phyloP scores from a whole-genome alignment of 495 filamentous ascomycete species.

The Talaromyces proteolyticus region DNA sequence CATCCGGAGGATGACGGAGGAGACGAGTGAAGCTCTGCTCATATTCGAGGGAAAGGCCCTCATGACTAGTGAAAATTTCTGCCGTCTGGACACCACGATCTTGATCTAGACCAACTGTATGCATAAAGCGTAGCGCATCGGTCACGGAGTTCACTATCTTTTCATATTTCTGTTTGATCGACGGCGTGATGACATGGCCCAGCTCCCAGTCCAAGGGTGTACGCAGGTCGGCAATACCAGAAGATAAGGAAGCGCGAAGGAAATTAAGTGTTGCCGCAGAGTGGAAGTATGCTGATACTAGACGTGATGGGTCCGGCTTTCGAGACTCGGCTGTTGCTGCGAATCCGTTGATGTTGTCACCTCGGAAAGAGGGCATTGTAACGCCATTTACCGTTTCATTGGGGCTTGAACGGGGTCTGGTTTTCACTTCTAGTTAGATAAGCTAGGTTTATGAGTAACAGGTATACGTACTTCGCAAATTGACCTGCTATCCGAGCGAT shows the following conservation, averaged over 20 bases:
- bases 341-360: slow-evolving; percentile 94
- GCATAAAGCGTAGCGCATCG: slow-evolving; percentile 92
- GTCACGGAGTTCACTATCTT: slow-evolving; percentile 77
- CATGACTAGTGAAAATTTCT: slow-evolving; percentile 91
- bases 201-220: slow-evolving; percentile 91
- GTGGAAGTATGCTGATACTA: slow-evolving; percentile 93
- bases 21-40: slow-evolving; percentile 79
- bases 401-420: slow-evolving; percentile 76
- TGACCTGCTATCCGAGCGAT: slow-evolving; percentile 96
- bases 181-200: slow-evolving; percentile 82
- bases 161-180: slow-evolving; percentile 78
- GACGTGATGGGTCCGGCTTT: slow-evolving; percentile 70
- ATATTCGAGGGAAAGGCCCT: slow-evolving; percentile 91
- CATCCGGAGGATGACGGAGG: slow-evolving; percentile 54
- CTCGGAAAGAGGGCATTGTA: slow-evolving; percentile 83
- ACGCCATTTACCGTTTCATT: slow-evolving; percentile 76
- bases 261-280: slow-evolving; percentile 92
- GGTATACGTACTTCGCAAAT: slow-evolving; percentile 65
- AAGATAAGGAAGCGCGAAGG: slow-evolving; percentile 73
- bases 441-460: neutral
- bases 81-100: slow-evolving; percentile 82
- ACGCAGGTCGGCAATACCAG: slow-evolving; percentile 90
- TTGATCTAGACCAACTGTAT: slow-evolving; percentile 86
- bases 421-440: neutral
- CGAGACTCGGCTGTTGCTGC: slow-evolving; percentile 53